A percentile compares a stretch with the other conserved stretches of the same genome.
Evolutionary conservation across 1,284 basidiomycete species (phyloP).

Genomic region (Sporisorium iseilematis-ciliati): DNA sequence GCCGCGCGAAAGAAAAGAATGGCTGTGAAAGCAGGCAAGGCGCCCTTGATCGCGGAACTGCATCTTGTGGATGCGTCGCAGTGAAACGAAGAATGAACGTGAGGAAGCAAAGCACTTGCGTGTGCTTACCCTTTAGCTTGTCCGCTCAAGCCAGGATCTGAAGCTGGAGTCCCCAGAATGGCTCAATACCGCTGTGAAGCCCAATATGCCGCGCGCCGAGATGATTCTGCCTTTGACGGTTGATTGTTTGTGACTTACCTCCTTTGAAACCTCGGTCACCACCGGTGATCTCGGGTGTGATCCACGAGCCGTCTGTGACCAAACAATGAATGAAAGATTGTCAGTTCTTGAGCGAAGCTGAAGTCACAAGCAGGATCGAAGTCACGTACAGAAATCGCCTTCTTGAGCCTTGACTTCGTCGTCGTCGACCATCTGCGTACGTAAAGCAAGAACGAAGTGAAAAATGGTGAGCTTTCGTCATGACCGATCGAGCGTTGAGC

Average conservation of each 20-base stretch:
- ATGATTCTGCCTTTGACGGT: slow-evolving; percentile 3
- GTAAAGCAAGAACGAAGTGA: neutral
- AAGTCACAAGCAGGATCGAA: no score
- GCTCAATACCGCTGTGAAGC: no score
- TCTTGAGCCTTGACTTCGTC: slow-evolving; percentile 63
- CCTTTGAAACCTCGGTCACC: slow-evolving; percentile 67
- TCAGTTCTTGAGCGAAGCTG: neutral
- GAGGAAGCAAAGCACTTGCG: slow-evolving; percentile 40
- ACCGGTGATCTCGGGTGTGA: slow-evolving; percentile 66
- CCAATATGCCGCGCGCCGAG: neutral
- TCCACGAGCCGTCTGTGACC: slow-evolving; percentile 62
- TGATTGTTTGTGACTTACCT: slow-evolving; percentile 43
- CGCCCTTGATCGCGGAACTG: slow-evolving; percentile 2
- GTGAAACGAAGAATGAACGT: slow-evolving; percentile 29
- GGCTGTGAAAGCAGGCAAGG: slow-evolving; percentile 3
- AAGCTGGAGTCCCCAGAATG: neutral
- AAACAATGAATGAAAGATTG: neutral
- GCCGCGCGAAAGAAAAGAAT: slow-evolving; percentile 1
- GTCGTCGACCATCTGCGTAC: slow-evolving; percentile 57
- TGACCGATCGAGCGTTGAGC: neutral
- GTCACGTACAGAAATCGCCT: slow-evolving; percentile 64
- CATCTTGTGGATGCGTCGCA: slow-evolving; percentile 7
- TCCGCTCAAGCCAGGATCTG: slow-evolving; percentile 7
- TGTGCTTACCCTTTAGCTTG: slow-evolving; percentile 54
- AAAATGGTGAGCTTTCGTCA: neutral